Conservation (phyloP, 164 flowering plant species). For the Vitis riparia region DNA sequence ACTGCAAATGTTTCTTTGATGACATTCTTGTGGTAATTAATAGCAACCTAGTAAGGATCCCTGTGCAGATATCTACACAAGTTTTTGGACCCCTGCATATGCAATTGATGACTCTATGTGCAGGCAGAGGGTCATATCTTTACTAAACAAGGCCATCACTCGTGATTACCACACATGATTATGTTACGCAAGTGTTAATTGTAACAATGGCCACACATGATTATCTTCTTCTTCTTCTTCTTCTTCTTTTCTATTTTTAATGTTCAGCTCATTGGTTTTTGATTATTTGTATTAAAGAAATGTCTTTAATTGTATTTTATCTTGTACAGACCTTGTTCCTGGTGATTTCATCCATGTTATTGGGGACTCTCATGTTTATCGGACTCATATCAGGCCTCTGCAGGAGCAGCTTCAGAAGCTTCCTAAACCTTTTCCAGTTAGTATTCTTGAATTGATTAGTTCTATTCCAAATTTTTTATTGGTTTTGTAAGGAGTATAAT, state of each 20-base stretch:
- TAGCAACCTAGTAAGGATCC: background rate
- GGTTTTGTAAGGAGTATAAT: too few species aligned
- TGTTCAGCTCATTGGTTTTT: background rate
- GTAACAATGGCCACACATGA: background rate
- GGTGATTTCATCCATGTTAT: constrained; percentile 87
- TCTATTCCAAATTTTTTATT: background rate
- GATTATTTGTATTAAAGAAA: background rate
- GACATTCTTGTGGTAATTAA: background rate
- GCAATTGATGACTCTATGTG: background rate
- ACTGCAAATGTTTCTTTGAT: background rate
- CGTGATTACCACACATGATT: background rate
- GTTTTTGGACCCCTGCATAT: background rate
- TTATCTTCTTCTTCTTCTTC: too few species aligned
- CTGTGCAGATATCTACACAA: background rate
- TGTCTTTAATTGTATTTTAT: background rate
- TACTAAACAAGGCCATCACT: background rate
- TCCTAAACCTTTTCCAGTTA: constrained; percentile 93
- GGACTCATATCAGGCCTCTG: constrained; percentile 73
- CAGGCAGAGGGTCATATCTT: background rate
- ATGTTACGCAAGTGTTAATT: too few species aligned
- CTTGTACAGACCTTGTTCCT: constrained; percentile 68
- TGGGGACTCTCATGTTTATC: constrained; percentile 94
- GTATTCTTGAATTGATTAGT: constrained; percentile 10
- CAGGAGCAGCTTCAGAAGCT: constrained; percentile 82
- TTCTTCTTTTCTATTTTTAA: too few species aligned